Conservation (phyloP, 2,329 filamentous ascomycete species). For the Ophiostoma novo-ulmi region DNA sequence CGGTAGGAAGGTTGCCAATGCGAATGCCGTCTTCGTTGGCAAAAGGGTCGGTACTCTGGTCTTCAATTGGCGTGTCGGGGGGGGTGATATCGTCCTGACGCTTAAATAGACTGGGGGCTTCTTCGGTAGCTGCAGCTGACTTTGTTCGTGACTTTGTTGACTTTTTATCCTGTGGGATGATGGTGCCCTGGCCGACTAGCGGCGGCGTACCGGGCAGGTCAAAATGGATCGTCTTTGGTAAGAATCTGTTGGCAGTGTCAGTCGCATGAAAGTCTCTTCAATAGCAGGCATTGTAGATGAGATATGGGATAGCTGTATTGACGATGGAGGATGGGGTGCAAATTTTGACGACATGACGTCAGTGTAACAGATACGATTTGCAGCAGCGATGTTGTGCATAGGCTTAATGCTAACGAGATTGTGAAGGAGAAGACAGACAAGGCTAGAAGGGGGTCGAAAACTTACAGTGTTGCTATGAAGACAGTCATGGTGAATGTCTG, state of each 20-base stretch:
- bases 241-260: conserved; percentile 65
- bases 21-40: conserved; percentile 54
- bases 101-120: conserved; percentile 51
- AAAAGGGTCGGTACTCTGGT: conserved; percentile 47
- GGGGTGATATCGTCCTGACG: conserved; percentile 47
- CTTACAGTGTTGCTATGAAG: conserved; percentile 45
- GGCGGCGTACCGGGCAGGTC: conserved; percentile 55
- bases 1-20: conserved; percentile 46
- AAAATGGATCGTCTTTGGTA: conserved; percentile 90
- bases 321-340: conserved; percentile 16
- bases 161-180: conserved; percentile 28
- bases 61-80: conserved; percentile 51
- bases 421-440: neutral
- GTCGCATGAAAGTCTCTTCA: neutral
- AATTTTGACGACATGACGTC: conserved; percentile 27
- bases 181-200: conserved; percentile 29
- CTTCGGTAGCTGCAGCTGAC: conserved; percentile 28
- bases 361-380: conserved; percentile 17
- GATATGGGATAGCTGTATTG: conserved; percentile 50
- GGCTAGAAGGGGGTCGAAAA: conserved; percentile 14
- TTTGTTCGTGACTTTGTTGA: conserved; percentile 28
- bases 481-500: conserved; percentile 30
- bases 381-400: conserved; percentile 9
- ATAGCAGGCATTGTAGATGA: neutral
- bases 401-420: neutral